These are phyloP conservation scores for Mycocalia duriaeana DNA, from an alignment of 1,284 basidiomycete genomes.

Conservation along the genomic window DNA sequence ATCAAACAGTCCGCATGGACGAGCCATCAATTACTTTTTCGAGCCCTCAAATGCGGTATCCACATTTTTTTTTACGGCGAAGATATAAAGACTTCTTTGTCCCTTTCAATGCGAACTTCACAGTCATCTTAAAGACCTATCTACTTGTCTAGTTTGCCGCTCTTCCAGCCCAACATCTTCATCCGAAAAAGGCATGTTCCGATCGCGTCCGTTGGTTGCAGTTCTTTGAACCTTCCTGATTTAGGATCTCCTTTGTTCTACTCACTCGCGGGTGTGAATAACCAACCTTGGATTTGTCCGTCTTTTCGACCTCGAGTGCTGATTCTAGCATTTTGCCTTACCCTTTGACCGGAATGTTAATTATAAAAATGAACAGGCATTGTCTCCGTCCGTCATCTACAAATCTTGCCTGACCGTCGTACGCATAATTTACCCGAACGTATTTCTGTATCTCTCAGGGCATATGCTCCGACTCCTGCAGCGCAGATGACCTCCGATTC, in stretches of 20 bases:
- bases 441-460: conserved; percentile 22
- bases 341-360: conserved; percentile 30
- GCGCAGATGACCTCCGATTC: conserved; percentile 41
- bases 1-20: conserved; percentile 10
- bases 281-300: conserved; percentile 29
- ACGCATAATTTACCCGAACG: conserved; percentile 27
- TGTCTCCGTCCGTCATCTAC: conserved; percentile 26
- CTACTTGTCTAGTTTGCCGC: conserved; percentile 19
- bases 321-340: conserved; percentile 30
- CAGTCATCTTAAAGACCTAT: conserved; percentile 5
- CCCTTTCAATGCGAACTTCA: conserved; percentile 8
- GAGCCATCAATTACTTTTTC: conserved; percentile 16
- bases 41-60: conserved; percentile 18
- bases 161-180: conserved; percentile 20
- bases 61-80: conserved; percentile 18
- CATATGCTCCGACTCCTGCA: conserved; percentile 23
- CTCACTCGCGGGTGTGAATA: conserved; percentile 28
- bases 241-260: conserved; percentile 49
- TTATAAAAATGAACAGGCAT: conserved; percentile 37
- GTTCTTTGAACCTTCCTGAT: conserved; percentile 52
- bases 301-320: conserved; percentile 29
- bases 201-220: conserved; percentile 31
- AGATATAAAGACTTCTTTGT: conserved; percentile 17
- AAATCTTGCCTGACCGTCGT: conserved; percentile 31
- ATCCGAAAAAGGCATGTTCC: conserved; percentile 36